Percentiles rank a stretch among this genome's conserved stretches.
phyloP scores from a whole-genome alignment of 2,329 filamentous ascomycete genomes.

The Penicillium sp. region DNA sequence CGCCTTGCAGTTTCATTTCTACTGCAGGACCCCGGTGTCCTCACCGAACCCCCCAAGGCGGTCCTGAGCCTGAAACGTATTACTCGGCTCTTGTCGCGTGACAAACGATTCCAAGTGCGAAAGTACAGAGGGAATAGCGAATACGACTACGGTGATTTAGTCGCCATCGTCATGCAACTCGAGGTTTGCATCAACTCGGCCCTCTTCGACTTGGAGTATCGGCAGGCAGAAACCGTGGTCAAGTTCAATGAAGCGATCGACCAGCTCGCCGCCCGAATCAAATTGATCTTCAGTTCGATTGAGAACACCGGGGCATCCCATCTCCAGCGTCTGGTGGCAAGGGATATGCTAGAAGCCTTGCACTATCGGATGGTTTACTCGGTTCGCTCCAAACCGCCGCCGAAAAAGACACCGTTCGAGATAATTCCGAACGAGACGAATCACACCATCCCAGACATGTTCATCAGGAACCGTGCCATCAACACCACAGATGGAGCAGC shows the following conservation, averaged over 20 bases:
- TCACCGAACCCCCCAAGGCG: conserved; percentile 35
- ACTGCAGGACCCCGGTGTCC: conserved; percentile 33
- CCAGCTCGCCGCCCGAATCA: conserved; percentile 65
- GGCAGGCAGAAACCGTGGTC: conserved; percentile 45
- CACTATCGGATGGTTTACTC: conserved; percentile 73
- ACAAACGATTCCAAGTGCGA: conserved; percentile 42
- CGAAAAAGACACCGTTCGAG: conserved; percentile 55
- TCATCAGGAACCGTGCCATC: conserved; percentile 12
- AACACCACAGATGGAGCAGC: background rate
- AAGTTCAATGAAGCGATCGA: conserved; percentile 77
- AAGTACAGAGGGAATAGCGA: conserved; percentile 35
- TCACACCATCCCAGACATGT: conserved; percentile 22
- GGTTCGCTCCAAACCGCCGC: conserved; percentile 68
- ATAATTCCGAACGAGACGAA: conserved; percentile 22
- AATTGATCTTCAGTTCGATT: conserved; percentile 65
- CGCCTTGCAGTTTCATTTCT: conserved; percentile 49
- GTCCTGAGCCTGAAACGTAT: conserved; percentile 42
- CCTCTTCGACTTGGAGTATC: conserved; percentile 40
- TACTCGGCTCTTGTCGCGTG: conserved; percentile 34
- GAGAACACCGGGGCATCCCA: conserved; percentile 75
- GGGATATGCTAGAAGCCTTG: conserved; percentile 76
- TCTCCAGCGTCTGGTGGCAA: conserved; percentile 75
- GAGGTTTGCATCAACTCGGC: conserved; percentile 77
- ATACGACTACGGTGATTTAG: conserved; percentile 70
- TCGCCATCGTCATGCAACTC: conserved; percentile 70